Base-by-base conservation (phyloP, 805 yeast species). In the Starmerella apis region DNA sequence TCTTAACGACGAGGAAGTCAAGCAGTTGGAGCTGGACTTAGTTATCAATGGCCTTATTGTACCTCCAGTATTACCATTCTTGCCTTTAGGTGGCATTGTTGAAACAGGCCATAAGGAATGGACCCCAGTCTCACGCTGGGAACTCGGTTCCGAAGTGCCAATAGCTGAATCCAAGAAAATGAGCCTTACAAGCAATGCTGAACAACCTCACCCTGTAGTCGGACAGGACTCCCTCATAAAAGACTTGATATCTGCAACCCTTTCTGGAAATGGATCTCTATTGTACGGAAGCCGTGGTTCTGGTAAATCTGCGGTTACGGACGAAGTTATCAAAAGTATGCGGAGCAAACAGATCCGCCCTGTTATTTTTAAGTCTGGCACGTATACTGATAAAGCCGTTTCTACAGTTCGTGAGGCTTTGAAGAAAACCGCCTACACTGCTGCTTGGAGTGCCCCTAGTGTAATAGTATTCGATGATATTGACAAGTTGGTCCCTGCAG, bases 361-460 rank as follows among this genome's bases (percentile, higher is more conserved):
- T 59, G 63, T 79, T 27, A 71, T 73, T 56, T 59, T 71, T 52
- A 64, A 83, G 10, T 78, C 92, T 65, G 78, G 78, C 46, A 58
- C 70, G 16, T 64, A 75, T 27, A 70, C 80, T 56, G 80, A 76
- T 55, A 87, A 82, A 55, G 73, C 71, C 23, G 63, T 72, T 18
- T 68, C 69, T 13, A 67, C 65, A 18, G 62, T 79, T 30, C 71
- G 75, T 56, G 76, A 70, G 52, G 68, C 70, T 44, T 62, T 71
- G 54, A 61, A 61, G 56, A 67, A 66, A 51, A 71, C 75, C 72
- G 63, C 73, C 60, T 74, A 66, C 56, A 74, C 66, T 50, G 78
- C 77, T 49, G 75, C 77, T 49, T 86, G 95, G 94, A 76, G 79
- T 61, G 72, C 83, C 14, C 96, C 96, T 0, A 71, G 88, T 1